A percentile compares a stretch with the other conserved stretches of the same genome.
phyloP scores from a whole-genome alignment of 805 yeast genomes.

The Saturnispora serradocipensis region DNA sequence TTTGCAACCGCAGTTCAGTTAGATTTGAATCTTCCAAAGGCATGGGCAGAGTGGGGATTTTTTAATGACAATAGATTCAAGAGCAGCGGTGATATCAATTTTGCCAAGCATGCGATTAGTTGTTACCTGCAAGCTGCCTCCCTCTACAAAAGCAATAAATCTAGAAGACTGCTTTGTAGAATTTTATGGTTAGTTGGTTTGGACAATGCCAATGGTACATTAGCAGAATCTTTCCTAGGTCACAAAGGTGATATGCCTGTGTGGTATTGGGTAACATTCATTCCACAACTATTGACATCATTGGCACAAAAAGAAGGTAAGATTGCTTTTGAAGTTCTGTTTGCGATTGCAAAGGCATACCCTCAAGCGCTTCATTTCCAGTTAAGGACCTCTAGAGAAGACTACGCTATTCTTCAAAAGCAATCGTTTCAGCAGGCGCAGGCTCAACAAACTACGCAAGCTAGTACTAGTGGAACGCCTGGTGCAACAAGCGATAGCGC shows the following conservation, averaged over 20 bases:
- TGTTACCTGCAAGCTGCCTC: conserved; percentile 98
- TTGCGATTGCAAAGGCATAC: conserved; percentile 88
- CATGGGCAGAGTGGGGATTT: conserved; percentile 99
- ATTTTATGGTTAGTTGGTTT: conserved; percentile 88
- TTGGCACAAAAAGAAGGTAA: conserved; percentile 87
- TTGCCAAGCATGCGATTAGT: conserved; percentile 89
- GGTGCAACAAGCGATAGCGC: neutral
- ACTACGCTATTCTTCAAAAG: conserved; percentile 76
- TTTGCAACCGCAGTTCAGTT: conserved; percentile 97
- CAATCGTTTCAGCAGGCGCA: conserved; percentile 37
- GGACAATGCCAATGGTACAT: conserved; percentile 75
- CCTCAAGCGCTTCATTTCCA: conserved; percentile 98
- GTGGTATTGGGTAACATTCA: conserved; percentile 98
- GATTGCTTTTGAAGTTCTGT: conserved; percentile 77
- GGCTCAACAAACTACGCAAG: conserved; percentile 1
- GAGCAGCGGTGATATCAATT: conserved; percentile 67
- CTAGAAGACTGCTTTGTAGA: conserved; percentile 79
- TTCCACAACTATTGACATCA: conserved; percentile 87
- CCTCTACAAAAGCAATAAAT: conserved; percentile 82
- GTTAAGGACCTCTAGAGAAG: conserved; percentile 89
- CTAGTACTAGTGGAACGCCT: neutral
- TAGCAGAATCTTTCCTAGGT: conserved; percentile 81
- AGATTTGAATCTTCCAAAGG: conserved; percentile 88
- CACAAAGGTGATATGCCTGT: conserved; percentile 96
- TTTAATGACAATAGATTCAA: conserved; percentile 84